phyloP scores from a whole-genome alignment of 345 rosid genomes.

The Euphorbia peplus region DNA sequence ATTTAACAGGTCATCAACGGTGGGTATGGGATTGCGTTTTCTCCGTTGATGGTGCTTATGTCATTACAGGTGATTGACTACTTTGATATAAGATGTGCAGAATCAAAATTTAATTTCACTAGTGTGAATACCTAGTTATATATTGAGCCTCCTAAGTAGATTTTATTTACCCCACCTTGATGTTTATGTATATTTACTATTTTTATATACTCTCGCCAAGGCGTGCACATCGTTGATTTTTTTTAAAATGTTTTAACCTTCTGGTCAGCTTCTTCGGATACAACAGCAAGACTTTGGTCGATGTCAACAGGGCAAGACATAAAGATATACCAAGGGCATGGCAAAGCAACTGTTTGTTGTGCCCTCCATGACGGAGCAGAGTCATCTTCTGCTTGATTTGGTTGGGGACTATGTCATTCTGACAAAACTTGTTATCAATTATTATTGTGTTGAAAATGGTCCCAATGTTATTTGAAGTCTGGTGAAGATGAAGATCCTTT shows the following conservation, averaged over 20 bases:
- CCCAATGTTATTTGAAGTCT: background rate
- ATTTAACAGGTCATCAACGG: slow-evolving; percentile 68
- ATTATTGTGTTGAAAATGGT: too few species aligned
- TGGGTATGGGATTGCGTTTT: slow-evolving; percentile 99
- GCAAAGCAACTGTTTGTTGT: slow-evolving; percentile 88
- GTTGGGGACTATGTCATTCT: too few species aligned
- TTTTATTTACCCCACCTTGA: too few species aligned
- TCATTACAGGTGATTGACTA: slow-evolving; percentile 63
- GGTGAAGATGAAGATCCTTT: too few species aligned
- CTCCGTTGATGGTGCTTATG: slow-evolving; percentile 96
- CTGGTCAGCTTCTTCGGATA: slow-evolving; percentile 77
- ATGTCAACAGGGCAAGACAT: slow-evolving; percentile 62
- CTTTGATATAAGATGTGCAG: background rate
- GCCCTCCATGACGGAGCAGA: slow-evolving; percentile 91
- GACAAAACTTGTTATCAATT: too few species aligned
- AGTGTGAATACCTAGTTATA: background rate
- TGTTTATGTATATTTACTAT: too few species aligned
- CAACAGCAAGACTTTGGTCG: slow-evolving; percentile 88
- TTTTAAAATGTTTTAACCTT: background rate
- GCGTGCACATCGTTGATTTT: too few species aligned
- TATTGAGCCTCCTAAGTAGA: too few species aligned
- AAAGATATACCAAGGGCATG: slow-evolving; percentile 80
- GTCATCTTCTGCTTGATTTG: slow-evolving; percentile 43
- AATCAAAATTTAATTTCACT: background rate
- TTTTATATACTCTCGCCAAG: too few species aligned